Percentiles rank a stretch among this genome's conserved stretches.
phyloP scores from a whole-genome alignment of 2,329 filamentous ascomycete genomes.

The Amauroascus verrucosus region DNA sequence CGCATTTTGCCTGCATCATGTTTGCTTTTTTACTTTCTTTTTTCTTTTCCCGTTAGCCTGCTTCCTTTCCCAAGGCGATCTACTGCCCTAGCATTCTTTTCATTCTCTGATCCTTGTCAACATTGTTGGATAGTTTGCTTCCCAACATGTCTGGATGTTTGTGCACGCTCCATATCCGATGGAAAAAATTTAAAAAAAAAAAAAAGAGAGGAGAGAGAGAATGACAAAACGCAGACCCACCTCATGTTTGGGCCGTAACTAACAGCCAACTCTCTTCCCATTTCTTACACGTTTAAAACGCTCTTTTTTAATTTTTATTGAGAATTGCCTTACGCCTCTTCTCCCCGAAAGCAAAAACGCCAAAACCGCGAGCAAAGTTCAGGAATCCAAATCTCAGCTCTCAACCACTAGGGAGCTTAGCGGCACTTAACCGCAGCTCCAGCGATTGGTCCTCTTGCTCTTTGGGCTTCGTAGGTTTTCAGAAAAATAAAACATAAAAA shows the following conservation, averaged over 20 bases:
- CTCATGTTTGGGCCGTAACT: not conserved
- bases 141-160: no score
- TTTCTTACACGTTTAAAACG: not conserved
- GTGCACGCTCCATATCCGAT: not conserved
- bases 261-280: no score
- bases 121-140: not conserved
- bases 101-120: constrained; percentile 7
- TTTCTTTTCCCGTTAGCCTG: not conserved
- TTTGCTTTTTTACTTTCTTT: not conserved
- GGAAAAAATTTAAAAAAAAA: not conserved
- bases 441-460: not conserved
- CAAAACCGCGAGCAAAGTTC: constrained; percentile 1
- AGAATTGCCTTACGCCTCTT: not conserved
- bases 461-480: not conserved
- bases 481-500: not conserved
- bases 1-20: constrained; percentile 2
- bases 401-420: constrained; percentile 7
- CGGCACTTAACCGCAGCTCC: constrained; percentile 2
- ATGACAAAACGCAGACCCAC: not conserved
- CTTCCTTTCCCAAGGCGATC: constrained; percentile 2
- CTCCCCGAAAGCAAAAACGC: constrained; percentile 1
- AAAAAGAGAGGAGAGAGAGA: no score
- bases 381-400: not conserved
- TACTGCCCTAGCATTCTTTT: constrained; percentile 3
- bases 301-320: not conserved